Evolutionary conservation across 2,329 filamentous ascomycete genomes (phyloP).

Genomic region (Domatiomyces catenatus): DNA sequence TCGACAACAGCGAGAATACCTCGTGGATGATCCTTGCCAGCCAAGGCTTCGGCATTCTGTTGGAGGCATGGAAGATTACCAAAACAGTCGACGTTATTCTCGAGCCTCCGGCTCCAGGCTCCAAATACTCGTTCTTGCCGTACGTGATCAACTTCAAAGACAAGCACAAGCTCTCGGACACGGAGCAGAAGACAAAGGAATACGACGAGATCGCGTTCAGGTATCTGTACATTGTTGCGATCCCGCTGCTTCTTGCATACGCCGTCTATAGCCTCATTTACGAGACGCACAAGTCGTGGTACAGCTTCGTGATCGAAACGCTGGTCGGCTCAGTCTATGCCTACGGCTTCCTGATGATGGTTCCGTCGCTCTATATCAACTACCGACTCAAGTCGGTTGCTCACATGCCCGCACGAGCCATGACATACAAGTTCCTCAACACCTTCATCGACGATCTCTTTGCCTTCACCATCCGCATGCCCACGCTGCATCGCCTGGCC

Average conservation of each 20-base stretch:
- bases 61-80: conserved; percentile 89
- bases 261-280: conserved; percentile 83
- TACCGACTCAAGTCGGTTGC: conserved; percentile 79
- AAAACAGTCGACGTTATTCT: conserved; percentile 83
- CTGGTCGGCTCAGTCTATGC: conserved; percentile 93
- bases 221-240: conserved; percentile 85
- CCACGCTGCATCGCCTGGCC: conserved; percentile 75
- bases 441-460: conserved; percentile 98
- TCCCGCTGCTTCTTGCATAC: conserved; percentile 78
- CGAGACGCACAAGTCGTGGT: conserved; percentile 94
- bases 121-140: conserved; percentile 58
- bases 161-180: conserved; percentile 89
- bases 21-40: conserved; percentile 97
- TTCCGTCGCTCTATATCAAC: conserved; percentile 95
- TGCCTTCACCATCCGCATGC: conserved; percentile 99
- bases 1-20: conserved; percentile 95
- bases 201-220: conserved; percentile 97
- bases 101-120: conserved; percentile 51
- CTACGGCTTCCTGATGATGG: conserved; percentile 99
- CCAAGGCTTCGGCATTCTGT: conserved; percentile 67
- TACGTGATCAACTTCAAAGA: conserved; percentile 80
- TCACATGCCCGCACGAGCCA: conserved; percentile 90
- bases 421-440: conserved; percentile 97
- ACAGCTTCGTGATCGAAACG: conserved; percentile 87
- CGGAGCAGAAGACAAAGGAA: conserved; percentile 94